Percentiles rank a stretch among this genome's conserved stretches.
phyloP scores from a whole-genome alignment of 2,329 filamentous ascomycete genomes.

The Neoscytalidium dimidiatum region DNA sequence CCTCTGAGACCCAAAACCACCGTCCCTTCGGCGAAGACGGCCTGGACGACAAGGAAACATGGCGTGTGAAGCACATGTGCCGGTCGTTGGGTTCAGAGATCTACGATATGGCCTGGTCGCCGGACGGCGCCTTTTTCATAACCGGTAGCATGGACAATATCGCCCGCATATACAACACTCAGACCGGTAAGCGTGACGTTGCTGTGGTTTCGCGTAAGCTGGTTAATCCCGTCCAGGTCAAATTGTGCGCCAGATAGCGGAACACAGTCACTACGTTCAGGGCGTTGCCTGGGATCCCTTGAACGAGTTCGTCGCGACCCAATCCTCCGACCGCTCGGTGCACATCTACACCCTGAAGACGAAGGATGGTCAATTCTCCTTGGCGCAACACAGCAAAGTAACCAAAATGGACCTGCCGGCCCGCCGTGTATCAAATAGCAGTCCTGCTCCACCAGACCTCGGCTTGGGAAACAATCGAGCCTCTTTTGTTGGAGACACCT shows the following conservation, averaged over 20 bases:
- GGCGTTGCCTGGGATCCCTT: slow-evolving; percentile 97
- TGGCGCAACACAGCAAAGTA: slow-evolving; percentile 76
- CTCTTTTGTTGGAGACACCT: slow-evolving; percentile 61
- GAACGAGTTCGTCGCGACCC: slow-evolving; percentile 97
- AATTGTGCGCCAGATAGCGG: slow-evolving; percentile 88
- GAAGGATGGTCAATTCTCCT: slow-evolving; percentile 91
- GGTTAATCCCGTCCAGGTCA: slow-evolving; percentile 70
- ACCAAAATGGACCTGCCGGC: slow-evolving; percentile 93
- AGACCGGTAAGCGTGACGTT: slow-evolving; percentile 65
- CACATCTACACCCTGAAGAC: slow-evolving; percentile 96
- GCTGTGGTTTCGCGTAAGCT: slow-evolving; percentile 77
- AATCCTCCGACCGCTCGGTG: slow-evolving; percentile 96
- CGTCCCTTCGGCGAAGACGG: slow-evolving; percentile 77
- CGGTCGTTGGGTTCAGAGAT: slow-evolving; percentile 93
- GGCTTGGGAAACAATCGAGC: slow-evolving; percentile 55
- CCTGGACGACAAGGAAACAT: slow-evolving; percentile 92
- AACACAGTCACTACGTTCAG: slow-evolving; percentile 98
- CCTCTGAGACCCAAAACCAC: slow-evolving; percentile 71
- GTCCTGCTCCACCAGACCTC: slow-evolving; percentile 88
- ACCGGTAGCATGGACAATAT: slow-evolving; percentile 99
- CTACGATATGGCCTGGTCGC: slow-evolving; percentile 97
- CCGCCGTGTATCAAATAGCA: slow-evolving; percentile 85
- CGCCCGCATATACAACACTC: slow-evolving; percentile 92
- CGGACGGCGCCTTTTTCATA: slow-evolving; percentile 94
- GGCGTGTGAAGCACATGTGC: slow-evolving; percentile 98